Base-by-base conservation (phyloP, 352 stramenopile species). In the Phytopythium vexans region DNA sequence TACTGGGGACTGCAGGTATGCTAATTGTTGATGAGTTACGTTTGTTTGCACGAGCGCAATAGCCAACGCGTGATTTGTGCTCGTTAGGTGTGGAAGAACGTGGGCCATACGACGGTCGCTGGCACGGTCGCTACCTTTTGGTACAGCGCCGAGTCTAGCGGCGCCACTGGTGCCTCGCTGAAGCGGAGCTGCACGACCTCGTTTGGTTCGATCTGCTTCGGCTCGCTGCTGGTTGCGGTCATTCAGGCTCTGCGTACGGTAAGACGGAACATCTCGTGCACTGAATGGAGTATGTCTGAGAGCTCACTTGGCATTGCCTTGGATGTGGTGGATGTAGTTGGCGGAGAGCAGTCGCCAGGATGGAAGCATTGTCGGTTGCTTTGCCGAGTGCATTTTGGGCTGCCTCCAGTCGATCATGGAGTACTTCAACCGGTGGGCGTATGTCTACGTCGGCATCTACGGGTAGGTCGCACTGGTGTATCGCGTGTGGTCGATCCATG, bases 191-290 rank as follows among this genome's bases (percentile, higher is more conserved):
- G 77, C 27, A 98, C 93, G 8, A 96, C 86, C 7, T 96, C 92
- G 50, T 96, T 98, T 50, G 95, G 95, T 52, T 97, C 86, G n/a
- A 98, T 99, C 54, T 98, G 92, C 66, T 87, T 98, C 27, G 95
- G 95, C 12, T 97, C 87, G 21, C 72, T 98, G 8, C 77, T 98
- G 35, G 86, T 98, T 12, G 96, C 95, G 1, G 87, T 98, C 41
- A 64, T 99, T 37, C 86, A 98, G 67, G 83, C 92, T 2, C 62
- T 96, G 36, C 86, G 89, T 46, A 71, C 83, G 58, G 72, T 85
- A 80, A 56, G 62, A 46, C 14, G 54, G 4, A 16, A 5, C 21
- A 27, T 27, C 21, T 27, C 21, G 21, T 27, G 21, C 21, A 27
- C 21, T 27, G 21, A 27, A 45, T 4, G 40, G 6, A 14, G 15